Evolutionary conservation across 2,329 filamentous ascomycete genomes (phyloP), one percentile per base, ranked within the genome.

Genomic region (Exophiala dermatitidis): DNA sequence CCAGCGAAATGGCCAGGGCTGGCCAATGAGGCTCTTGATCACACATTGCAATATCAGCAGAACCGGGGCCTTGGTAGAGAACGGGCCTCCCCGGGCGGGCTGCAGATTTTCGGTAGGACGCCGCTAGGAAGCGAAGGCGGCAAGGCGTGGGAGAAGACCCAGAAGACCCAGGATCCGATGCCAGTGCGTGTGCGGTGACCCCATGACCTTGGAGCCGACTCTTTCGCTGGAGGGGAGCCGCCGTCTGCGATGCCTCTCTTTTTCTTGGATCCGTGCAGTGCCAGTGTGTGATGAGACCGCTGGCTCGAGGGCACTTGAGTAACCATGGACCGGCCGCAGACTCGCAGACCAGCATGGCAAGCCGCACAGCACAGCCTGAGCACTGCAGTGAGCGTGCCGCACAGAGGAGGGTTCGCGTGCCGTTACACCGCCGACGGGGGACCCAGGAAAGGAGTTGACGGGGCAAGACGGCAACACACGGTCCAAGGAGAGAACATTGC

Each of bases 51-150:
- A 46, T 52, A 47, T 54, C 52, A 46, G 38, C 48, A 43, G 55
- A 48, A 54, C 55, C 55, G 52, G 55, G 51, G 45, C 36, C 42
- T 48, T 57, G 55, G 55, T 48, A 48, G 36, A 6, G 50, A 41
- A 54, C 30, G 48, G 48, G 5, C 45, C 32, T 19, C 19, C 43
- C 41, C 48, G 45, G 26, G 42, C 28, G 42, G 42, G 42, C 6
- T 30, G 30, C 42, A 45, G 42, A 41, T 3, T 26, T 9, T 41
- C n/a, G 38, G 38, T 41, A 41, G 38, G 38, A 41, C 38, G 28
- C 38, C n/a, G 38, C 38, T 28, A 10, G 37, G 33, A 49, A 49
- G 46, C 37, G 46, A 49, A 37, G 36, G 26, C 10, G 32, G 26
- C 33, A 41, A 26, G 28, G 38, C n/a, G 38, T 41, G 38, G 38